Evolutionary conservation across 805 yeast species (phyloP).

Genomic region (Starmerella apicola): DNA sequence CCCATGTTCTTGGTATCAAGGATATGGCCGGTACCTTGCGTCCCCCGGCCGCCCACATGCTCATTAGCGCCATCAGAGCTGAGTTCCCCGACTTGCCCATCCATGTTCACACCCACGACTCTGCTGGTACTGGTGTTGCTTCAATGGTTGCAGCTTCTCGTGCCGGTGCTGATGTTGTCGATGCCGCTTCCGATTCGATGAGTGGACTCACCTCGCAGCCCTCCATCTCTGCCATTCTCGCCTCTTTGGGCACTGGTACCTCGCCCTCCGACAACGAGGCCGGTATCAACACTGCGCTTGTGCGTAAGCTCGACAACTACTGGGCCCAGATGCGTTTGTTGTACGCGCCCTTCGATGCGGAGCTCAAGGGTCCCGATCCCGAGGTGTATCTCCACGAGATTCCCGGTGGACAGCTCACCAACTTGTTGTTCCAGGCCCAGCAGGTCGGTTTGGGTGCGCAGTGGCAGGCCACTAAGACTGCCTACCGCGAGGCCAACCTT

Average conservation of each 20-base stretch:
- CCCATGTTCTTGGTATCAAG: conserved; percentile 92
- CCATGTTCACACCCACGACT: conserved; percentile 98
- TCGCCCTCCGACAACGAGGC: conserved; percentile 42
- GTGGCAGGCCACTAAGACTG: conserved; percentile 93
- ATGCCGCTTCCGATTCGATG: conserved; percentile 93
- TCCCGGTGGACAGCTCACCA: conserved; percentile 99
- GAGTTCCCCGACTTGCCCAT: conserved; percentile 89
- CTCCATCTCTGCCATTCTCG: conserved; percentile 81
- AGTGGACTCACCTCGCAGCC: conserved; percentile 99
- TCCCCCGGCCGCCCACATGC: conserved; percentile 79
- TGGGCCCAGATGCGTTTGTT: conserved; percentile 98
- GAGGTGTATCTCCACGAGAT: conserved; percentile 97
- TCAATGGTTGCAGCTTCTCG: conserved; percentile 87
- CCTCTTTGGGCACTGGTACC: conserved; percentile 52
- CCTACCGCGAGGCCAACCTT: conserved; percentile 81
- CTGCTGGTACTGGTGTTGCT: conserved; percentile 99
- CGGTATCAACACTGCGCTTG: conserved; percentile 51
- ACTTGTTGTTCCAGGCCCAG: conserved; percentile 96
- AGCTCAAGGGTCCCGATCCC: conserved; percentile 98
- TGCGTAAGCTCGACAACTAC: conserved; percentile 79
- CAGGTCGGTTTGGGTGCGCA: conserved; percentile 95
- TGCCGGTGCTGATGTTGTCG: conserved; percentile 98
- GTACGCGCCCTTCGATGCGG: conserved; percentile 96
- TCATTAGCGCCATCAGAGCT: conserved; percentile 69
- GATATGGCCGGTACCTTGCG: conserved; percentile 99